A percentile compares a stretch with the other conserved stretches of the same genome.
Conservation (phyloP, 106 monocot genomes). For the Dendrobium chrysotoxum region DNA sequence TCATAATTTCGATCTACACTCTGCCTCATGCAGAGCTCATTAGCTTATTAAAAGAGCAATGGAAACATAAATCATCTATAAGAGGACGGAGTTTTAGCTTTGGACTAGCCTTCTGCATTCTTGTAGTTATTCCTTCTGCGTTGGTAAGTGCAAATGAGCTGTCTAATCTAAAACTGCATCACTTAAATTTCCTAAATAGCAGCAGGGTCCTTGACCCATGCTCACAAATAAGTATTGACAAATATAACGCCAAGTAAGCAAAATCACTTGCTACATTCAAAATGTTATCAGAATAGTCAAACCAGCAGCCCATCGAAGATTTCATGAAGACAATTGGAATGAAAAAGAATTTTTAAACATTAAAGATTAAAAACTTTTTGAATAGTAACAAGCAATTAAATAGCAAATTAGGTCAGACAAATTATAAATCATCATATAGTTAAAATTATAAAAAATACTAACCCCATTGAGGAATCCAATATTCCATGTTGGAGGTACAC, state of each 20-base stretch:
- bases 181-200: too few relatives aligned
- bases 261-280: background rate
- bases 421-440: conserved; percentile 2
- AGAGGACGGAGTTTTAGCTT: background rate
- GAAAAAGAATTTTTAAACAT: background rate
- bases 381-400: background rate
- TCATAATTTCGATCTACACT: background rate
- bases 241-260: too few relatives aligned
- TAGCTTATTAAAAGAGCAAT: background rate
- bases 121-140: background rate
- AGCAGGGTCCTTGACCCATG: too few relatives aligned
- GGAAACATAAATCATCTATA: background rate
- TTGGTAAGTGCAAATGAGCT: too few relatives aligned
- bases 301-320: background rate
- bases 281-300: background rate
- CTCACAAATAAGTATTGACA: too few relatives aligned
- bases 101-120: background rate
- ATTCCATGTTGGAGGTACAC: conserved; percentile 94
- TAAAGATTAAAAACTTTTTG: background rate
- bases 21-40: background rate
- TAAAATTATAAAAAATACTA: conserved; percentile 15
- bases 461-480: conserved; percentile 97
- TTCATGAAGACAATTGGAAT: background rate
- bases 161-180: too few relatives aligned
- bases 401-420: background rate